A percentile compares a stretch with the other conserved stretches of the same genome.
Conservation (phyloP, 2,329 filamentous ascomycete species). For the Diaporthe capsici region DNA sequence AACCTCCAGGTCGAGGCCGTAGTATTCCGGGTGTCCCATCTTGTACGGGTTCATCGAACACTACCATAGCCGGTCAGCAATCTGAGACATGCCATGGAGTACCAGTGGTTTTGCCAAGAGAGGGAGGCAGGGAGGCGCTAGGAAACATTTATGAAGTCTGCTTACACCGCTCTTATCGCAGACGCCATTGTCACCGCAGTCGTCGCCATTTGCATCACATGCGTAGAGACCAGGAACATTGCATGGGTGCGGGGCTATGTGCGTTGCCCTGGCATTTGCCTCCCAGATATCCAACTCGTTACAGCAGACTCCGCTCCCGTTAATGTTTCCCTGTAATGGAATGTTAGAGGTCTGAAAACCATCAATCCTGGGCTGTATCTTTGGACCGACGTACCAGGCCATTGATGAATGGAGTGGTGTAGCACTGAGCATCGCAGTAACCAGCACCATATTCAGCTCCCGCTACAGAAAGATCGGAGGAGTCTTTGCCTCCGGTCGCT, state of each 20-base stretch:
- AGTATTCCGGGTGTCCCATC: slow-evolving; percentile 47
- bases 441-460: slow-evolving; percentile 73
- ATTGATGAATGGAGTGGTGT: slow-evolving; percentile 60
- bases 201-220: slow-evolving; percentile 53
- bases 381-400: slow-evolving; percentile 57
- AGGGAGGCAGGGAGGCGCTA: neutral
- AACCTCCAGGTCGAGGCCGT: slow-evolving; percentile 52
- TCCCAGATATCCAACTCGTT: slow-evolving; percentile 79
- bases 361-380: slow-evolving; percentile 44
- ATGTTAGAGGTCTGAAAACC: slow-evolving; percentile 40
- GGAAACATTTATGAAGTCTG: neutral
- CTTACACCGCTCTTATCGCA: slow-evolving; percentile 53
- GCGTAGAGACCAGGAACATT: slow-evolving; percentile 55
- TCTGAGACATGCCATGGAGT: no score
- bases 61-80: neutral
- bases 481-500: slow-evolving; percentile 68
- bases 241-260: slow-evolving; percentile 73
- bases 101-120: neutral
- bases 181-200: slow-evolving; percentile 47
- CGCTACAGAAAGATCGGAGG: slow-evolving; percentile 65
- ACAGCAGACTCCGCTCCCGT: slow-evolving; percentile 73
- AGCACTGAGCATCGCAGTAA: slow-evolving; percentile 72
- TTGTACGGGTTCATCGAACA: slow-evolving; percentile 54
- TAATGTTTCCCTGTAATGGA: slow-evolving; percentile 64
- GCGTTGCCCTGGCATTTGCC: slow-evolving; percentile 70